Percentiles rank a stretch among this genome's conserved stretches.
phyloP scores from a whole-genome alignment of 1,284 basidiomycete species.

The Ganoderma lucidum region DNA sequence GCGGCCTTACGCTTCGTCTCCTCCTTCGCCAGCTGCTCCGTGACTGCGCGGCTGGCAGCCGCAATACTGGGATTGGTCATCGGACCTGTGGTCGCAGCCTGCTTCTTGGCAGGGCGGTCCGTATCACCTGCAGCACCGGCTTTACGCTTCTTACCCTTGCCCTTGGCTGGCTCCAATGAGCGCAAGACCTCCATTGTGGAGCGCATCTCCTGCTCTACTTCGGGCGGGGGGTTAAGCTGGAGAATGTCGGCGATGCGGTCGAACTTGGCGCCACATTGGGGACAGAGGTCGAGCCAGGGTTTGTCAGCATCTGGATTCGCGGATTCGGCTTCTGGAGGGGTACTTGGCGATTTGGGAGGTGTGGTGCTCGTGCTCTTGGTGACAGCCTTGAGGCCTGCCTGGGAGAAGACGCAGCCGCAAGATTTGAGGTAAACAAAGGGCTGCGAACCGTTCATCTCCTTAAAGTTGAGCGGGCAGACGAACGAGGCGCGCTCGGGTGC shows the following conservation, averaged over 20 bases:
- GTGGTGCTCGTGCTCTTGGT: conserved; percentile 44
- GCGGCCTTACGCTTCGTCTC: conserved; percentile 77
- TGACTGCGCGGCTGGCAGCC: conserved; percentile 66
- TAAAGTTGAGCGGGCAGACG: conserved; percentile 88
- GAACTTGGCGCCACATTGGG: conserved; percentile 78
- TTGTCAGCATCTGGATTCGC: conserved; percentile 10
- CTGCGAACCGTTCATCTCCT: conserved; percentile 92
- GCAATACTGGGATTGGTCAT: conserved; percentile 61
- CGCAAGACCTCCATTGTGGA: conserved; percentile 62
- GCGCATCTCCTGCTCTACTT: conserved; percentile 65
- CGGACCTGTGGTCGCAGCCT: conserved; percentile 52
- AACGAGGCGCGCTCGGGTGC: conserved; percentile 67
- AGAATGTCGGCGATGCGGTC: conserved; percentile 60
- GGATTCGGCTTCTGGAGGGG: conserved; percentile 35
- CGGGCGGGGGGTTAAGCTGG: conserved; percentile 66
- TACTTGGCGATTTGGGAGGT: conserved; percentile 42
- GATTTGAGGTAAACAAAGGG: conserved; percentile 88
- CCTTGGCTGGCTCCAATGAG: conserved; percentile 59
- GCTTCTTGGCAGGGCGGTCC: conserved; percentile 45
- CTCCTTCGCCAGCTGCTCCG: conserved; percentile 69
- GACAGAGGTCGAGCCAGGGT: conserved; percentile 63
- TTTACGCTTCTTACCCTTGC: conserved; percentile 61
- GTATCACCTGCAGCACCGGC: conserved; percentile 37
- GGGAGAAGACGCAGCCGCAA: conserved; percentile 91
- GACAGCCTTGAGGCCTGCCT: conserved; percentile 76